Percentiles rank a stretch among this genome's conserved stretches.
Evolutionary conservation across 495 filamentous ascomycete genomes (phyloP).

Genomic region (Talaromyces wortmannii): DNA sequence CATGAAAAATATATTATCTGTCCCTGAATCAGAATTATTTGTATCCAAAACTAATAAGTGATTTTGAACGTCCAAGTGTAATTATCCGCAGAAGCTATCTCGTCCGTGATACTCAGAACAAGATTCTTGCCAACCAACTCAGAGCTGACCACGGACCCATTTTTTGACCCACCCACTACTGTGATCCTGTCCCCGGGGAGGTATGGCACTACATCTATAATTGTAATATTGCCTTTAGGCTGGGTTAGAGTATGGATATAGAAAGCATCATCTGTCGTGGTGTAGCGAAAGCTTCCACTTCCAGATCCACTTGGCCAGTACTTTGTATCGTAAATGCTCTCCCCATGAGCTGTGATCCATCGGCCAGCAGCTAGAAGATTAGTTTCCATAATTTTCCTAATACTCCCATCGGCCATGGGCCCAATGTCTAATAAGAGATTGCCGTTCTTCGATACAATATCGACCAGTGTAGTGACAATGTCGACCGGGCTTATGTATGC

Average conservation of each 20-base stretch:
- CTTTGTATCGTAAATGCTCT: slow-evolving; percentile 50
- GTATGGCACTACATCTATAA: slow-evolving; percentile 36
- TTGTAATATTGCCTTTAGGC: slow-evolving; percentile 27
- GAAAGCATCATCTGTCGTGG: slow-evolving; percentile 43
- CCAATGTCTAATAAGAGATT: slow-evolving; percentile 52
- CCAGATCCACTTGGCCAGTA: slow-evolving; percentile 50
- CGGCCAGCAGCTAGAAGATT: slow-evolving; percentile 38
- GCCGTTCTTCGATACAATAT: slow-evolving; percentile 49
- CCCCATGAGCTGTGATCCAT: slow-evolving; percentile 44
- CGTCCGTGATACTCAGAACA: slow-evolving; percentile 19
- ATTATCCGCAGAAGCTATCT: slow-evolving; percentile 26
- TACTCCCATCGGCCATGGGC: slow-evolving; percentile 43
- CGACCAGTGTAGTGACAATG: slow-evolving; percentile 38
- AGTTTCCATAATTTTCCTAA: slow-evolving; percentile 38
- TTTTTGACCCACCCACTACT: slow-evolving; percentile 34
- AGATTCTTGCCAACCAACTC: slow-evolving; percentile 11
- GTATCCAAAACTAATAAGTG: slow-evolving; percentile 12
- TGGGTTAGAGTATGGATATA: slow-evolving; percentile 39
- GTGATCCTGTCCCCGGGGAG: slow-evolving; percentile 36
- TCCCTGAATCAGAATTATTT: not conserved
- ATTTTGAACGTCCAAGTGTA: slow-evolving; percentile 48
- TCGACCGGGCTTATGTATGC: slow-evolving; percentile 43
- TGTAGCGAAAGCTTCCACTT: slow-evolving; percentile 40
- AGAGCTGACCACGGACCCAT: slow-evolving; percentile 16
- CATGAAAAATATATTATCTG: not conserved